Percentiles rank a stretch among this genome's conserved stretches.
These are phyloP conservation scores for Nephromyces sp. DNA, from an alignment of 169 alveolate genomes.

Conservation along the genomic window DNA sequence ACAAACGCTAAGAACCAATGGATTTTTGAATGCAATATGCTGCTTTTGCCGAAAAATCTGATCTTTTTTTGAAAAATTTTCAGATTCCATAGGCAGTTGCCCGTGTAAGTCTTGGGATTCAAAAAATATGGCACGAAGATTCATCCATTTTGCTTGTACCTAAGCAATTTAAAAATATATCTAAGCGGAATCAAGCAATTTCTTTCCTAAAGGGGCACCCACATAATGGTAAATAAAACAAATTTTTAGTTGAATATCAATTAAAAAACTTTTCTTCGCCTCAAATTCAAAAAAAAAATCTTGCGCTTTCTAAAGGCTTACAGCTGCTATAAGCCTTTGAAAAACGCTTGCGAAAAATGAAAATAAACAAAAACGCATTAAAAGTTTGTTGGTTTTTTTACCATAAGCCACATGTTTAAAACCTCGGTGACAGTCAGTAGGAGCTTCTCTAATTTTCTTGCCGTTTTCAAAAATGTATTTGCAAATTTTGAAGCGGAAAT, in stretches of 20 bases:
- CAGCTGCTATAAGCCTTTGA: no score
- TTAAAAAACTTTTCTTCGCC: no score
- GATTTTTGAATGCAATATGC: slow-evolving; percentile 68
- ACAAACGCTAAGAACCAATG: slow-evolving; percentile 57
- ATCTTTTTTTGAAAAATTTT: slow-evolving; percentile 74
- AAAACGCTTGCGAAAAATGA: neutral
- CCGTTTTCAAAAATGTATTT: slow-evolving; percentile 68
- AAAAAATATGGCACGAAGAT: slow-evolving; percentile 81
- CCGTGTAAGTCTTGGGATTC: slow-evolving; percentile 84
- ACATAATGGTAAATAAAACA: no score
- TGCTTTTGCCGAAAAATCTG: slow-evolving; percentile 68
- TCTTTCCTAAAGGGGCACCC: no score
- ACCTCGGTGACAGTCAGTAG: slow-evolving; percentile 76
- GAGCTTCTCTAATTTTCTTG: slow-evolving; percentile 78
- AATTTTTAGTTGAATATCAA: no score
- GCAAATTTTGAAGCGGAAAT: slow-evolving; percentile 70
- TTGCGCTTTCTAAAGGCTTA: no score
- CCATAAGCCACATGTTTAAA: slow-evolving; percentile 80
- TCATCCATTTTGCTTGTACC: slow-evolving; percentile 77
- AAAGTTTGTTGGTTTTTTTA: no score
- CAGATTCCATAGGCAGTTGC: slow-evolving; percentile 84
- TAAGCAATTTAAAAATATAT: neutral
- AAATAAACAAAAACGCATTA: neutral
- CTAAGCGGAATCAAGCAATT: no score
- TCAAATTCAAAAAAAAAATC: no score